Conservation (phyloP, 805 yeast genomes). For the Soucietia sequanensis region DNA sequence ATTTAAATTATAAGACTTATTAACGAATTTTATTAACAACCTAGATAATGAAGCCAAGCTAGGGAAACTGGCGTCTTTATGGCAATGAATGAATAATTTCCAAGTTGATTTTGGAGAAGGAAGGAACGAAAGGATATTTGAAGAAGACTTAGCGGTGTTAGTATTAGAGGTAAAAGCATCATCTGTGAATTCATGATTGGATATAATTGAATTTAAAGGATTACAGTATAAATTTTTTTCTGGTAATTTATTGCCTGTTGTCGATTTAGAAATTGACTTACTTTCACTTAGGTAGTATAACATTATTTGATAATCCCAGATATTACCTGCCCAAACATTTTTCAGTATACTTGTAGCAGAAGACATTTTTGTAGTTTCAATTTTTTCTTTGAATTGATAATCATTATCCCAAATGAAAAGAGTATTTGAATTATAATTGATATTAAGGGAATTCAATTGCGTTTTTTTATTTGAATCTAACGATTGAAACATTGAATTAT, state of each 20-base stretch:
- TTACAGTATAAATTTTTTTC: conserved; percentile 54
- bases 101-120: conserved; percentile 53
- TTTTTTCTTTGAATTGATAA: conserved; percentile 66
- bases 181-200: conserved; percentile 21
- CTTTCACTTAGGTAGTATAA: conserved; percentile 10
- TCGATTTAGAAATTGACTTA: conserved; percentile 7
- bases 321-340: conserved; percentile 80
- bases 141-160: too few relatives aligned
- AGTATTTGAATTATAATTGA: conserved; percentile 6
- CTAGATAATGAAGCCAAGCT: conserved; percentile 34
- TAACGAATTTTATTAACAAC: conserved; percentile 31
- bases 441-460: conserved; percentile 12
- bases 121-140: conserved; percentile 18
- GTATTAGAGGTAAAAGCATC: conserved; percentile 20
- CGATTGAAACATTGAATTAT: neutral
- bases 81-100: conserved; percentile 57
- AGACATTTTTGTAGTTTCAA: conserved; percentile 84
- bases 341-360: conserved; percentile 59
- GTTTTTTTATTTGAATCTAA: conserved; percentile 12
- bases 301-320: conserved; percentile 61
- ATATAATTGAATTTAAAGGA: conserved; percentile 50
- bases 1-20: conserved; percentile 20
- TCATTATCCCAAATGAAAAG: conserved; percentile 58
- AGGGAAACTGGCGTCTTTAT: conserved; percentile 59
- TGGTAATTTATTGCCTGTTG: too few relatives aligned